A percentile compares a stretch with the other conserved stretches of the same genome.
Evolutionary conservation across 352 stramenopile genomes (phyloP).

Genomic region (Pelagophyceae sp.): DNA sequence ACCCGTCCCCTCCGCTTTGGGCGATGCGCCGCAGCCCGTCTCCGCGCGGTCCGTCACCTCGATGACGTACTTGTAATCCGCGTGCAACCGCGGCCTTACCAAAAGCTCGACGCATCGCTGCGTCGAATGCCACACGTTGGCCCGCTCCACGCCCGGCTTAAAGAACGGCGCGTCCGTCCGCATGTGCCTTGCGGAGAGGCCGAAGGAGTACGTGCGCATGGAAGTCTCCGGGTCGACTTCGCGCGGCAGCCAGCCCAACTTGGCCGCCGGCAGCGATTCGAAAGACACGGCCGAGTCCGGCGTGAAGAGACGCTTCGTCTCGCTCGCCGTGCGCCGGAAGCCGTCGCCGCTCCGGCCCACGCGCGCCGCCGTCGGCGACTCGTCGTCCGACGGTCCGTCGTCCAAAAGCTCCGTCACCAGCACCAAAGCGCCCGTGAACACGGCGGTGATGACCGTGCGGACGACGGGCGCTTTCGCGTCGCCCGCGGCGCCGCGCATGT

Average conservation of each 20-base stretch:
- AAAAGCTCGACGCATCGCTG: constrained; percentile 28
- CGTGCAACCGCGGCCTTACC: background rate
- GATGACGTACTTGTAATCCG: constrained; percentile 12
- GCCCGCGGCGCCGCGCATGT: background rate
- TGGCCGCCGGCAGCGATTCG: too few relatives aligned
- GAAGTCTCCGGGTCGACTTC: background rate
- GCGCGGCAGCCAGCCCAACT: background rate
- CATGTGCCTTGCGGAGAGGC: background rate
- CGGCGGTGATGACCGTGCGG: background rate
- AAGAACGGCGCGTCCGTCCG: background rate
- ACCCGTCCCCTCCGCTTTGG: background rate
- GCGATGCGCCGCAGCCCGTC: constrained; percentile 1
- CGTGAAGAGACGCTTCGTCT: background rate
- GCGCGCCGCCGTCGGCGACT: background rate
- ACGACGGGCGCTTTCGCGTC: background rate
- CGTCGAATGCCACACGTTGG: constrained; percentile 21
- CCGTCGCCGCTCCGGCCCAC: background rate
- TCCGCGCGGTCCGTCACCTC: constrained; percentile 2
- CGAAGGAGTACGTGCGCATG: background rate
- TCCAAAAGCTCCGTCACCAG: too few relatives aligned
- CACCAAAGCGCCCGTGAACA: background rate
- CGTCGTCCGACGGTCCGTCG: too few relatives aligned
- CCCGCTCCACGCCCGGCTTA: background rate
- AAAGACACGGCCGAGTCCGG: background rate
- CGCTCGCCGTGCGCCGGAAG: background rate